phyloP scores from a whole-genome alignment of 352 stramenopile species.

The Phytophthora fragariaefolia region DNA sequence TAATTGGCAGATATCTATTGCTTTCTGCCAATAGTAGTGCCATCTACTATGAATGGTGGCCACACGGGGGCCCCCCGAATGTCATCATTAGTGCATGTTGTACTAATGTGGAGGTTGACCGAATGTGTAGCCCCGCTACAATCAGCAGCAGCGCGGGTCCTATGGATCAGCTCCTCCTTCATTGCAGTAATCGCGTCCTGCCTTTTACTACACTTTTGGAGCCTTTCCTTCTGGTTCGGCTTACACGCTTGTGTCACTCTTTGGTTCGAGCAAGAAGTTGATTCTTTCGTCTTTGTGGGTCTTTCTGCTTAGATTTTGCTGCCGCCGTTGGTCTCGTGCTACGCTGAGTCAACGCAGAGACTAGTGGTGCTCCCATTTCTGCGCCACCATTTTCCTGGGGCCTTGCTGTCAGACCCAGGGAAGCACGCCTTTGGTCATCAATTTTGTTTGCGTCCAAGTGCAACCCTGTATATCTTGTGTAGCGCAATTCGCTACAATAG shows the following conservation, averaged over 20 bases:
- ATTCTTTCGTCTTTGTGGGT: neutral
- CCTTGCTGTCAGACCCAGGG: neutral
- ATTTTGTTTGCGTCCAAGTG: neutral
- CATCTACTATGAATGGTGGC: too few relatives aligned
- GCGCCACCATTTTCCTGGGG: neutral
- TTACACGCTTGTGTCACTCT: neutral
- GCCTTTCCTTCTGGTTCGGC: neutral
- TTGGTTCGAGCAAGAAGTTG: neutral
- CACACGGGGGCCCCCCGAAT: too few relatives aligned
- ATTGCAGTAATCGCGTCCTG: neutral
- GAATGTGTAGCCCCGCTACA: too few relatives aligned
- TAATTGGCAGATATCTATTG: too few relatives aligned
- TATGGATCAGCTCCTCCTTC: too few relatives aligned
- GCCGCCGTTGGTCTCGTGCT: neutral
- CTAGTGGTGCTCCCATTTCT: neutral
- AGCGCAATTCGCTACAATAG: neutral
- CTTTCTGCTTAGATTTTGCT: neutral
- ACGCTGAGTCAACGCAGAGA: neutral
- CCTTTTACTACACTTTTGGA: neutral
- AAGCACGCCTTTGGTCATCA: neutral
- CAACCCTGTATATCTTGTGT: neutral
- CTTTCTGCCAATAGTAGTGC: too few relatives aligned
- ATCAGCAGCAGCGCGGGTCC: too few relatives aligned
- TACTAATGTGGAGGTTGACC: too few relatives aligned
- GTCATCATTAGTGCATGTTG: too few relatives aligned